Evolutionary conservation across 108 stramenopile species (phyloP).

Genomic region (Aurantiochytrium sp.): DNA sequence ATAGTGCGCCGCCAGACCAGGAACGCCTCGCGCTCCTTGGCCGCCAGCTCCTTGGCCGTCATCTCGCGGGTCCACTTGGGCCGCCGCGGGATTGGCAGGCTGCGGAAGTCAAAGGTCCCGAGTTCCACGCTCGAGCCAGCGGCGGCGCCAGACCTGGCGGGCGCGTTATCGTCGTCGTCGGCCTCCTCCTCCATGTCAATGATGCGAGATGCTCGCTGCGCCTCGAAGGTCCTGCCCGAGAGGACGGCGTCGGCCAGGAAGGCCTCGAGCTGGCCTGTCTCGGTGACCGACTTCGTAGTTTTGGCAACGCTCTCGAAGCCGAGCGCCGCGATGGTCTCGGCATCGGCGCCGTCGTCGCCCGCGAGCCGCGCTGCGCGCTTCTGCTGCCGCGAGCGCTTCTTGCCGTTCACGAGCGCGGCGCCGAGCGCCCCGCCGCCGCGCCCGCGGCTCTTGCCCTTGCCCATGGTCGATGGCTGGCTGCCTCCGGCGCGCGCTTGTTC

Average conservation of each 20-base stretch:
- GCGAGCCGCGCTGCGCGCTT: neutral
- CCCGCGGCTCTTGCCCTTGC: constrained; percentile 1
- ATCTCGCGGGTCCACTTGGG: constrained; percentile 85
- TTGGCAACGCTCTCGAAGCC: constrained; percentile 35
- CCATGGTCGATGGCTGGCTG: neutral
- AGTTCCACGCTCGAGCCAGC: neutral
- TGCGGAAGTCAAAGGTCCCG: constrained; percentile 72
- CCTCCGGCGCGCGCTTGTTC: neutral
- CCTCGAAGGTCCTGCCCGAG: constrained; percentile 80
- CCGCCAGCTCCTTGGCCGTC: constrained; percentile 77
- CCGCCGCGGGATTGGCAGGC: constrained; percentile 82
- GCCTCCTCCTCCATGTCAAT: constrained; percentile 60
- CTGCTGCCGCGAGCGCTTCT: neutral
- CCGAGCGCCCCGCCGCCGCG: neutral
- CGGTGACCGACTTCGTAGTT: constrained; percentile 73
- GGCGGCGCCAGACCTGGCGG: no score
- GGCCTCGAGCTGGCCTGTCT: constrained; percentile 82
- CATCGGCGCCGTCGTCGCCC: neutral
- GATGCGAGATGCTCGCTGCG: constrained; percentile 72
- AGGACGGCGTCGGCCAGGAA: constrained; percentile 86
- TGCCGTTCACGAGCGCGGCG: constrained; percentile 8
- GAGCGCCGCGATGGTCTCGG: neutral
- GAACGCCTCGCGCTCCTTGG: constrained; percentile 79
- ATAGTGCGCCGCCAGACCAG: constrained; percentile 87
- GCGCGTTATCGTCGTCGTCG: constrained; percentile 34